These are phyloP conservation scores for Solanum tarapatanum DNA, from an alignment of 257 asterid genomes.

Conservation along the genomic window DNA sequence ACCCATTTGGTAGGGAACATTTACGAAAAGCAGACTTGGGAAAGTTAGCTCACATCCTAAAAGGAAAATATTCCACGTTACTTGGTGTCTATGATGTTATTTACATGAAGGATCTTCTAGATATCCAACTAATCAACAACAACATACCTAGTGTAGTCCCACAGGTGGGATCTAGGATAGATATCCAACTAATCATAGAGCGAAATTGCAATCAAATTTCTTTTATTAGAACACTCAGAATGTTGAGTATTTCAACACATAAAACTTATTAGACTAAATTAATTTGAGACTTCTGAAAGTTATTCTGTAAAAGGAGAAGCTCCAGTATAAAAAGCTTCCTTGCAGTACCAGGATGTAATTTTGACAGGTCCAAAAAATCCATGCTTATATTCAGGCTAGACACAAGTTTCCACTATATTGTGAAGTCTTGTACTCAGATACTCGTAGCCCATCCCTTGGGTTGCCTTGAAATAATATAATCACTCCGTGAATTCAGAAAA, in stretches of 20 bases:
- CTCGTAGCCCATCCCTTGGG: background rate
- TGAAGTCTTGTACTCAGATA: background rate
- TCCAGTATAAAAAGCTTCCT: background rate
- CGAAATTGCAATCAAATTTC: background rate
- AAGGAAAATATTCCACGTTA: background rate
- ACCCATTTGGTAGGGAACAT: background rate
- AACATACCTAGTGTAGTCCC: background rate
- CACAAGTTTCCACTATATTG: background rate
- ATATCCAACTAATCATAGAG: background rate
- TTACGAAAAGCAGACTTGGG: background rate
- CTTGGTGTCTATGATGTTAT: background rate
- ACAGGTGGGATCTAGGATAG: background rate
- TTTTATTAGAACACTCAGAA: background rate
- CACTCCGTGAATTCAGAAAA: background rate
- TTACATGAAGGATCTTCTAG: background rate
- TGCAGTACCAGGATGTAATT: background rate
- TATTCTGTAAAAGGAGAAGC: background rate
- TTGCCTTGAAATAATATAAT: background rate
- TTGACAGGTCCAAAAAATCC: background rate
- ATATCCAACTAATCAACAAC: background rate
- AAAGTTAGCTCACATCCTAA: background rate
- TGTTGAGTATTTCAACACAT: background rate
- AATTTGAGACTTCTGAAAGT: background rate
- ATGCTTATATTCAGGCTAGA: background rate
- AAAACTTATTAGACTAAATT: background rate